Evolutionary conservation across 2,329 filamentous ascomycete genomes (phyloP), one percentile per base, ranked within the genome.

Genomic region (Cytospora piceae): DNA sequence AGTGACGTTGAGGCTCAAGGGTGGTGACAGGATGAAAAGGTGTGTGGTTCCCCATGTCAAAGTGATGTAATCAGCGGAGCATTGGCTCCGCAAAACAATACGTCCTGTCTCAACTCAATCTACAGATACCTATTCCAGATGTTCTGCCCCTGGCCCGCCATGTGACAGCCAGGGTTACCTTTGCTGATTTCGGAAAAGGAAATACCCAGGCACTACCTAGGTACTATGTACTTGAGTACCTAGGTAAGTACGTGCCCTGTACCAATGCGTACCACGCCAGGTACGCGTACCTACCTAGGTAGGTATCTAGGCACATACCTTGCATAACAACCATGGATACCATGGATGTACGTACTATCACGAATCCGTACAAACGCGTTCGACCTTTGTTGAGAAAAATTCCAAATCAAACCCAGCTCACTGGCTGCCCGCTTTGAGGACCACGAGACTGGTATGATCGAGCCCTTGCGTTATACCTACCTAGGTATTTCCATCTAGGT

Each of bases 21-120:
- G 20, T 46, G 42, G 34, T n/a, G 39, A n/a, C 17, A 24, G 46
- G 46, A 3, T 49, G 32, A 15, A 37, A 37, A 12, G 5, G 5
- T 5, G 34, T 37, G 34, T 37, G 34, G 34, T 37, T 22, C 11
- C 20, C 46, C 46, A 14, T 49, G 46, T 49, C 46, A 49, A 14
- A 5, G n/a, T 49, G 46, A 49, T 49, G 46, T 49, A 49, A 49
- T 49, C 46, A 12, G 46, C 46, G 46, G 46, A 49, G n/a, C n/a
- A n/a, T 49, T 49, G 46, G 8, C 46, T 49, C 46, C 46, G 46
- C n/a, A 49, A 49, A 49, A n/a, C 39, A 42, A 7, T 7, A 7
- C 7, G n/a, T n/a, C n/a, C n/a, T n/a, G n/a, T n/a, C n/a, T n/a
- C n/a, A n/a, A n/a, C n/a, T n/a, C n/a, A n/a, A n/a, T n/a, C n/a